Conservation (phyloP, 176 grass and related monocot genomes). For the Rhipidocladum racemiflorum region DNA sequence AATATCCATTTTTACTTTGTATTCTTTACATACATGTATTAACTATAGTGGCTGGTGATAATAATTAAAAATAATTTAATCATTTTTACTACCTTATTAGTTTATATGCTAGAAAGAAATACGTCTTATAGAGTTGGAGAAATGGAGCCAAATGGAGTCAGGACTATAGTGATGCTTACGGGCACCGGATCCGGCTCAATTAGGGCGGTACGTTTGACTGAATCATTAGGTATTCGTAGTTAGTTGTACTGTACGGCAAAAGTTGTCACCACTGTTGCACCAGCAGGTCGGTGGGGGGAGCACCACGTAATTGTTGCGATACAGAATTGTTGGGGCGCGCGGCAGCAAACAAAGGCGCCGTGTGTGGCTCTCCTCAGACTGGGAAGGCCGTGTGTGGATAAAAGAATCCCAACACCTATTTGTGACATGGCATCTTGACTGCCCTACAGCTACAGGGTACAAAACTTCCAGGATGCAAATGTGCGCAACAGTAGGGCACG, state of each 20-base stretch:
- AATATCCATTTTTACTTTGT: too few species aligned
- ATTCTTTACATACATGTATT: too few species aligned
- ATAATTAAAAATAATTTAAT: too few species aligned
- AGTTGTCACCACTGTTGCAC: neutral
- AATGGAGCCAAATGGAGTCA: too few species aligned
- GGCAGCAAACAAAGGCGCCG: too few species aligned
- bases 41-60: too few species aligned
- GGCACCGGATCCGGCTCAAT: neutral
- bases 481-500: neutral
- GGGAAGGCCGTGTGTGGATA: too few species aligned
- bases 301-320: neutral
- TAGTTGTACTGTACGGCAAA: neutral
- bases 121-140: too few species aligned
- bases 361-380: too few species aligned
- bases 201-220: conserved; percentile 14
- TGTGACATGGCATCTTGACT: neutral
- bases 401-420: neutral
- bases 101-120: too few species aligned
- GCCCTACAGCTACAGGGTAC: neutral
- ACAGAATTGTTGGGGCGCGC: neutral
- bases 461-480: neutral
- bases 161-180: conserved; percentile 19
- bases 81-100: too few species aligned
- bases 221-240: neutral
- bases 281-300: conserved; percentile 7